Conservation (phyloP, 2,329 filamentous ascomycete genomes). For the Penicillium crustosum region DNA sequence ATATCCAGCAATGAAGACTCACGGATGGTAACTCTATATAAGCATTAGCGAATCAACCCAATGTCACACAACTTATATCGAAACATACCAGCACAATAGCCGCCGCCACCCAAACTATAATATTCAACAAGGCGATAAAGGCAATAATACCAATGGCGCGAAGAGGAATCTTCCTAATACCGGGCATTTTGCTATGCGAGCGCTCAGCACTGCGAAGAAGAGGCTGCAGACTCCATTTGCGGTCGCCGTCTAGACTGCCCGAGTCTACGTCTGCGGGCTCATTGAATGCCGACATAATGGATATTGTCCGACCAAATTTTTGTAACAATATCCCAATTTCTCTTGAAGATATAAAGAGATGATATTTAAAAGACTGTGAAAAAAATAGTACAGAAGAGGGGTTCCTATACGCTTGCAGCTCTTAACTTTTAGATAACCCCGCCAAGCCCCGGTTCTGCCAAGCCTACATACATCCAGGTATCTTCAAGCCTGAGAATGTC, state of each 20-base stretch:
- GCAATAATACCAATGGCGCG: conserved; percentile 58
- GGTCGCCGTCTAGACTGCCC: conserved; percentile 14
- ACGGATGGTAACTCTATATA: conserved; percentile 40
- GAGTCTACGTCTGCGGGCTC: conserved; percentile 7
- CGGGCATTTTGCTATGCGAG: conserved; percentile 55
- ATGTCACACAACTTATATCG: neutral
- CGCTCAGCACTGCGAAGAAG: conserved; percentile 42
- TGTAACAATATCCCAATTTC: neutral
- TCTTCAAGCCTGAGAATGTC: neutral
- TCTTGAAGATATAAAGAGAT: neutral
- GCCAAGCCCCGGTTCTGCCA: neutral
- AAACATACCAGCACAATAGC: conserved; percentile 56
- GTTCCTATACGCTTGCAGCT: neutral
- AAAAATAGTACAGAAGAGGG: neutral
- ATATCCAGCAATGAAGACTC: conserved; percentile 17
- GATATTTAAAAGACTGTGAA: neutral
- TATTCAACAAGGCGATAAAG: conserved; percentile 54
- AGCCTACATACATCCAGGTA: neutral
- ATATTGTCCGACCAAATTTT: neutral
- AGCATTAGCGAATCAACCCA: conserved; percentile 12
- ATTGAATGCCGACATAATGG: neutral
- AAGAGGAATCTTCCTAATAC: conserved; percentile 57
- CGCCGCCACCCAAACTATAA: conserved; percentile 58
- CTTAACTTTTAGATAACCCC: neutral
- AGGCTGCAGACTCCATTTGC: conserved; percentile 31